Conservation (phyloP, 73 alveolate species). For the Paramecium pentaurelia region DNA sequence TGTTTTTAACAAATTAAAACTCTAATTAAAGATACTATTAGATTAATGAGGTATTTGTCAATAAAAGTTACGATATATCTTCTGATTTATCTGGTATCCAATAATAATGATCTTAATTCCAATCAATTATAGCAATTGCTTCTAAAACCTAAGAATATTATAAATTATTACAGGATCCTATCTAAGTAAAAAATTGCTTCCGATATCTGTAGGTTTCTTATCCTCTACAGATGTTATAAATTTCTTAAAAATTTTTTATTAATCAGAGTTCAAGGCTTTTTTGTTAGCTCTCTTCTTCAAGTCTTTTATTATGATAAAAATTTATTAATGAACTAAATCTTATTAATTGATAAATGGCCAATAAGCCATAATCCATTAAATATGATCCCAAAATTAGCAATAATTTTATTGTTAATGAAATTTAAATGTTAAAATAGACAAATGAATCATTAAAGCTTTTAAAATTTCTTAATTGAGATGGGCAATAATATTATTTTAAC, state of each 20-base stretch:
- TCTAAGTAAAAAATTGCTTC: neutral
- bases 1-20: neutral
- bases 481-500: neutral
- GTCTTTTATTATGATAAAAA: neutral
- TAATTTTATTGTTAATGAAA: neutral
- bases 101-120: constrained; percentile 12
- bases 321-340: neutral
- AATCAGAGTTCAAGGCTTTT: constrained; percentile 3
- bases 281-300: neutral
- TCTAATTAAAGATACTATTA: neutral
- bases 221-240: neutral
- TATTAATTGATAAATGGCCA: neutral
- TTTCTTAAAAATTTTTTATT: neutral
- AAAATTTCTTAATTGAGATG: neutral
- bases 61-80: neutral
- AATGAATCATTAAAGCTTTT: neutral
- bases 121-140: neutral
- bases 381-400: neutral
- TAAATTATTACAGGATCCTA: neutral
- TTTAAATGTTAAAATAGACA: neutral
- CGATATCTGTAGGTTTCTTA: neutral
- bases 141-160: neutral
- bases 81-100: neutral
- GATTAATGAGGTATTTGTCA: neutral
- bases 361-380: neutral